Base-by-base conservation (phyloP, 129 eudicot species). In the Escallonia rubra region DNA sequence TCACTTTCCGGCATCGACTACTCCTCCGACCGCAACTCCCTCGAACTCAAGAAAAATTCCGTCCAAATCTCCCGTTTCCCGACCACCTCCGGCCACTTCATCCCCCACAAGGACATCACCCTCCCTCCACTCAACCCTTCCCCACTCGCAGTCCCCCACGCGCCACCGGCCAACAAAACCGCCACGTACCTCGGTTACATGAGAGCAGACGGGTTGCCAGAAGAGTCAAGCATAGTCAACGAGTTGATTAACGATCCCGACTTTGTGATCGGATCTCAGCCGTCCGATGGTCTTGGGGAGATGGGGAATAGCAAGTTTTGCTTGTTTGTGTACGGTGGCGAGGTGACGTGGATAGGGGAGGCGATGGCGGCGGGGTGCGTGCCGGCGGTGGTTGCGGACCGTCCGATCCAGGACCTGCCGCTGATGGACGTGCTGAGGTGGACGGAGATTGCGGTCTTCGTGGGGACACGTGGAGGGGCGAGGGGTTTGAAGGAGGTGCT, bases 331-430 rank as follows among this genome's bases (percentile, higher is more conserved):
- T 86, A 93, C 56, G 86, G 78, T 0, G 83, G 78, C 6, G 91
- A 75, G n/a, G 76, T 79, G 85, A 54, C 82, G 66, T 71, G 90
- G 86, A 66, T 93, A 74, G 89, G 60, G 59, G 90, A 79, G 66
- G 95, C 91, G 71, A 69, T 93, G 87, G 79, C 78, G 10, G 39
- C 61, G 53, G 77, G 88, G 42, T 89, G 98, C 59, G 98, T 93
- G 76, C 95, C 95, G 65, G 96, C 80, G 83, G 84, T 93, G 83
- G 76, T 93, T 2, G 81, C 90, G 10, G 92, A 86, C 83, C 90
- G 92, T 74, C 95, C 95, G 85, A 79, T 89, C 40, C 95, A 89
- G 77, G 96, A 93, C 72, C 61, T 93, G 76, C 96, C 98, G 65
- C 69, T 93, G 79, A 89, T 89, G 92, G 96, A 89, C 61, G 88